Evolutionary conservation across 345 rosid species (phyloP), one percentile per base, ranked within the genome.

Genomic region (Mangifera indica): DNA sequence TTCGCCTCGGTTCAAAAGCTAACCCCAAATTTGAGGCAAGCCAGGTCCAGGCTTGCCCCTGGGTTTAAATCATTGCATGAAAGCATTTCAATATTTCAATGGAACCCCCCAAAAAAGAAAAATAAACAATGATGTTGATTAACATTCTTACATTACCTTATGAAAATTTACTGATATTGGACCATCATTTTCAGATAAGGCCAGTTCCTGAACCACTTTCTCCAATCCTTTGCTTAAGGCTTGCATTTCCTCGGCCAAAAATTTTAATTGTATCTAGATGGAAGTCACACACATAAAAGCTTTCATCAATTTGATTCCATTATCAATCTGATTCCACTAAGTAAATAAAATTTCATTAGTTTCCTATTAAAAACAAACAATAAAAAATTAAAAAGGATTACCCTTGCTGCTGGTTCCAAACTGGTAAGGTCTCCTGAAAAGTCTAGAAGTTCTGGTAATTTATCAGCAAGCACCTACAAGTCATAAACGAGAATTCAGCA

Each of bases 201-300:
- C 76, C 57, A 94, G 81, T 74, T 94, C 98, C 80, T 92, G 97
- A 46, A 90, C 86, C 64, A 91, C 89, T 73, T 92, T 94, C 79
- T 94, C 98, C 77, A 94, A 83, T 71, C 98, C 98, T 85, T 92
- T 94, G 87, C 88, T 92, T 77, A 94, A 78, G 15, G 96, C 98
- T 88, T 94, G 97, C 98, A 94, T 94, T 85, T 94, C 98, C 82
- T 94, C 98, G 0, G 97, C 98, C 87, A 94, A 79, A 82, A 76
- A 83, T 85, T 94, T 94, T 83, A 94, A 72, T 87, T 94, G 98
- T 79, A 94, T 74, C 98, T 94, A 80, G 70, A 76, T 51, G 57
- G 54, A 81, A 78, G 52, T 26, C 52, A 63, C 45, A 64, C 60
- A 62, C 75, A 72, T 57, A 13, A 53, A 5, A 60, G 45, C 18